Evolutionary conservation across 257 asterid genomes (phyloP), one percentile per base, ranked within the genome.

Genomic region (Solanum corneliomulleri): DNA sequence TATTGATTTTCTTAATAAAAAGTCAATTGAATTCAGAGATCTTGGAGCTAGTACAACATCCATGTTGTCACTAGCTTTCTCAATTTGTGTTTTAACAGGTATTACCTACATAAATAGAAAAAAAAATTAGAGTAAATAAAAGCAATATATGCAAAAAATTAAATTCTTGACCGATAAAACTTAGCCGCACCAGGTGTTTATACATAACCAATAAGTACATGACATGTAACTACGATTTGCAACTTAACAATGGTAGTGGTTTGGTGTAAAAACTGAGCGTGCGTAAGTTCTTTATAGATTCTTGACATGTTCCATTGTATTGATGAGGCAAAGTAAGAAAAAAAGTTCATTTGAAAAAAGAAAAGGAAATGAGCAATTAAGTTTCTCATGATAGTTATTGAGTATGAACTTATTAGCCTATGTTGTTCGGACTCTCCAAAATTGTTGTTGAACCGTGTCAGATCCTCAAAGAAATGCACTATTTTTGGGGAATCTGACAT

Each of bases 11-110:
- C 21, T 88, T 89, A 89, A 85, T 89, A 89, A 85, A 87, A 96
- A 91, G 87, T 95, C 98, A 68, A 96, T 66, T 21, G 94, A 92
- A 87, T 90, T 91, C 86, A 96, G 86, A 71, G 97, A 95, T 89
- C 92, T 87, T 71, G 98, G 94, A 89, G 94, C 86, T 11, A 95
- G 23, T 77, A 87, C 74, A 45, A 90, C 92, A 49, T 89, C 85
- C 99, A 96, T 92, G 80, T 80, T 69, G 87, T 89, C 92, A 86
- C 95, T 91, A 31, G 90, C 94, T 66, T 85, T 89, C 80, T 82
- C 86, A 9, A 93, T 87, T 56, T 89, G 86, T 47, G 64, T 78
- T 84, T 84, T 89, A 64, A 87, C 70, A 10, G 98, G 98, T n/a
- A 88, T 85, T 70, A 95, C 96, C 98, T 95, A 95, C 95, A 91